Evolutionary conservation across 202 grass and related monocot species (phyloP), one percentile per base, ranked within the genome.

Genomic region (Carex arenaria): DNA sequence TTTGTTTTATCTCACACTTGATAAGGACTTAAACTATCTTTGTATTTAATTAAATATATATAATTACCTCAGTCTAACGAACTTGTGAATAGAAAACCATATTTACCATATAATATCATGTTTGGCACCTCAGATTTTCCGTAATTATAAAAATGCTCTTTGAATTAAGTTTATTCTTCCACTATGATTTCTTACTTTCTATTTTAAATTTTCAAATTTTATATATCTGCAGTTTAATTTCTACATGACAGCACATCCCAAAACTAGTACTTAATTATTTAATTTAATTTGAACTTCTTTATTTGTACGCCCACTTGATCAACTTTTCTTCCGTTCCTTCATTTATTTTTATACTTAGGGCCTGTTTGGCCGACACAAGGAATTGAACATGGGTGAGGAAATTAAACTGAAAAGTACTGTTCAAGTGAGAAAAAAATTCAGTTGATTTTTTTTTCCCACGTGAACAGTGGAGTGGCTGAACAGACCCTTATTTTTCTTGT

Each of bases 1-100:
- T 30, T 74, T 74, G 70, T 74, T 72, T 72, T 52, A 53, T 52
- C 45, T 74, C 65, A 3, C 70, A 74, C 45, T 73, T 28, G 47
- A 73, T 52, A 20, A 28, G 43, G 11, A 73, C 10, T 11, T 19
- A 71, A 34, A 47, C 10, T 11, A 22, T 47, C 4, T 32, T 36
- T 57, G 54, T 57, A 1, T 18, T 67, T 36, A 38, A 67, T 67
- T 15, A 67, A 17, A 67, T 68, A 38, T 34, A 38, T 34, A 7
- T 18, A 38, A 68, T 26, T 26, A 26, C 17, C 4, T 40, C 14
- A 67, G 14, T 68, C 4, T 68, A 40, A 40, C 14, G 5, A 68
- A 42, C 2, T 40, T 68, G 34, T 68, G 2, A 18, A 38, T 68
- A 68, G 0, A 38, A 18, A 40, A 34, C 5, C 10, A 49, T 49